Evolutionary conservation across 345 rosid genomes (phyloP).

Genomic region (Ailanthus altissimus): DNA sequence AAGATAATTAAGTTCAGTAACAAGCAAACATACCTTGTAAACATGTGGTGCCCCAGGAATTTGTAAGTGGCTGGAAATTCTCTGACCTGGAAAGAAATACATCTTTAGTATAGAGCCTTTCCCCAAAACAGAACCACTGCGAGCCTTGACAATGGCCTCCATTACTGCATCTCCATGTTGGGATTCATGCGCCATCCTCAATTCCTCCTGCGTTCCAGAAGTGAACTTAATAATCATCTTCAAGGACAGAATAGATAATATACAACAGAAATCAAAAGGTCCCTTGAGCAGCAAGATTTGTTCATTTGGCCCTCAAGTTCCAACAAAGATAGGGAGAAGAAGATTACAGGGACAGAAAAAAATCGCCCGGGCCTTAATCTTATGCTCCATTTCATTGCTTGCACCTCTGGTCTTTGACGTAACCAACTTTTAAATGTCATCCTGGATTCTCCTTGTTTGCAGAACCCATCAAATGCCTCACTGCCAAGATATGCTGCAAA

Average conservation of each 20-base stretch:
- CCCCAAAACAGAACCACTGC: conserved; percentile 89
- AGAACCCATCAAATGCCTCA: conserved; percentile 85
- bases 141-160: conserved; percentile 87
- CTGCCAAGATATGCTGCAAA: conserved; percentile 98
- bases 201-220: conserved; percentile 60
- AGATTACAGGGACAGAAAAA: conserved; percentile 79
- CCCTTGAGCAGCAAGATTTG: not conserved
- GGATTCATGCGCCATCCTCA: conserved; percentile 79
- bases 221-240: conserved; percentile 10
- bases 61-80: conserved; percentile 78
- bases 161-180: conserved; percentile 95
- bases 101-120: conserved; percentile 86
- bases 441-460: conserved; percentile 70
- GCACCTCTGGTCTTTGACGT: conserved; percentile 89
- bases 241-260: conserved; percentile 4
- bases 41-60: conserved; percentile 93
- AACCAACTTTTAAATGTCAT: conserved; percentile 90
- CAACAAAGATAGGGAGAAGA: conserved; percentile 17
- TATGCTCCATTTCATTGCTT: conserved; percentile 98
- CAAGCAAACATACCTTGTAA: conserved; percentile 58
- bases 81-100: conserved; percentile 94
- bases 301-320: conserved; percentile 1
- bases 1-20: not conserved
- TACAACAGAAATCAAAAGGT: not conserved
- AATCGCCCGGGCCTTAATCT: conserved; percentile 88